phyloP scores from a whole-genome alignment of 2,329 filamentous ascomycete genomes.

The Paracoccidioides lutzii region DNA sequence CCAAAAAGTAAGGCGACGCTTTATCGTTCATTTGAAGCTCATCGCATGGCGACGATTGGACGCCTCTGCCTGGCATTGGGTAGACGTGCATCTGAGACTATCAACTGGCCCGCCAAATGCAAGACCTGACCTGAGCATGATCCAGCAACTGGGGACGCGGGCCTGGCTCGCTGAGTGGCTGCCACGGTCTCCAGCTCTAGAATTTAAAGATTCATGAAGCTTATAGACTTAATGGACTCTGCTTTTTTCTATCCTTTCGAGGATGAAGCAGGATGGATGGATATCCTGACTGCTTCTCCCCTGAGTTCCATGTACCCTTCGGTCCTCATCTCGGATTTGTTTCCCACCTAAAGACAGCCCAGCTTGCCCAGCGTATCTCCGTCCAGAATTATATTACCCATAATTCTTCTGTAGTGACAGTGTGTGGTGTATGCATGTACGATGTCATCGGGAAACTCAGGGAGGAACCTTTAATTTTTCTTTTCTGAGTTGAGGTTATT shows the following conservation, averaged over 20 bases:
- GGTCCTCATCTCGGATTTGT: neutral
- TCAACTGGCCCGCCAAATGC: neutral
- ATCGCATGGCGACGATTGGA: slow-evolving; percentile 20
- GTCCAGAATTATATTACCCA: neutral
- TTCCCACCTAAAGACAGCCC: neutral
- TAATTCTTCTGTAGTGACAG: neutral
- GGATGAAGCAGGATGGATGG: neutral
- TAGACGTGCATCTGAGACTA: slow-evolving; percentile 11
- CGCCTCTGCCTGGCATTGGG: slow-evolving; percentile 20
- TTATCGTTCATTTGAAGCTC: slow-evolving; percentile 21
- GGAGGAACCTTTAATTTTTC: neutral
- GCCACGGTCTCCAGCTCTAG: neutral
- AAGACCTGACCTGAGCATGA: neutral
- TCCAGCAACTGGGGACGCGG: neutral
- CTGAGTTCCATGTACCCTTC: neutral
- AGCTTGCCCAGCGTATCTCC: neutral
- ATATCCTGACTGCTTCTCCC: neutral
- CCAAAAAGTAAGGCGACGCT: slow-evolving; percentile 21
- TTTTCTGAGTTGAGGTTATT: no score
- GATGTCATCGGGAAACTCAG: neutral
- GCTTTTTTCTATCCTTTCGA: neutral
- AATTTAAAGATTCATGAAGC: neutral
- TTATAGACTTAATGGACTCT: neutral
- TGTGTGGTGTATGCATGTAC: neutral
- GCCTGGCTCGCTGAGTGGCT: slow-evolving; percentile 1